These are phyloP conservation scores for Beauveria rudraprayagi DNA, from an alignment of 2,329 filamentous ascomycete species.

Conservation along the genomic window DNA sequence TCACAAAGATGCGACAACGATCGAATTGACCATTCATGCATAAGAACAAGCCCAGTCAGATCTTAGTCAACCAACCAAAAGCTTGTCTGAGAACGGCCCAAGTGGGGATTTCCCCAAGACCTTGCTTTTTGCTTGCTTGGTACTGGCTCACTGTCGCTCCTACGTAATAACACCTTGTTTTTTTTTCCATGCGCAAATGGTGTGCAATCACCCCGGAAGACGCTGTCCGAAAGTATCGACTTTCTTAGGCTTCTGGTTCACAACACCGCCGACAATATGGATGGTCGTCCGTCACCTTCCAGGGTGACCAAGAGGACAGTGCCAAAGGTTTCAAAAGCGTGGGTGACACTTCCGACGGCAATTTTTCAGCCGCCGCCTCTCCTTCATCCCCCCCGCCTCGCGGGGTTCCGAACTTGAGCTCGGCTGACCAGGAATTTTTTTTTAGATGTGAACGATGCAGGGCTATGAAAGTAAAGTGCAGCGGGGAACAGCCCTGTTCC, in stretches of 20 bases:
- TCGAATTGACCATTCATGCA: background rate
- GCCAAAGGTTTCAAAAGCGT: conserved; percentile 12
- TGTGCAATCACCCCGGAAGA: conserved; percentile 4
- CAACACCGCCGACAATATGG: background rate
- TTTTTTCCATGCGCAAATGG: conserved; percentile 4
- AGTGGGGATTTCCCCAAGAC: conserved; percentile 5
- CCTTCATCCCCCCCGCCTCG: background rate
- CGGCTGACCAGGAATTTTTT: conserved; percentile 16
- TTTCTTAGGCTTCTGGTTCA: background rate
- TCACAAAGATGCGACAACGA: background rate
- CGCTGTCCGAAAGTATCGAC: conserved; percentile 8
- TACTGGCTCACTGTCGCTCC: background rate
- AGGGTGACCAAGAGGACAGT: conserved; percentile 7
- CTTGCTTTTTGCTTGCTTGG: background rate
- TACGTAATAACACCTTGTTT: background rate
- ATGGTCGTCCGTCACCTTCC: conserved; percentile 6
- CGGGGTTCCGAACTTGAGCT: background rate
- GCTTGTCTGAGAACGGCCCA: conserved; percentile 2
- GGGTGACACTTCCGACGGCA: conserved; percentile 8
- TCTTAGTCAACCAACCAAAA: conserved; percentile 3
- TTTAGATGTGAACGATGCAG: conserved; percentile 19
- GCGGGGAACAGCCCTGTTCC: conserved; percentile 16
- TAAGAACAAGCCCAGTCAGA: background rate
- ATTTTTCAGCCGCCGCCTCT: background rate
- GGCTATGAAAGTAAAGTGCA: conserved; percentile 19